phyloP scores from a whole-genome alignment of 1,284 basidiomycete species.

The Naganishia sp. region DNA sequence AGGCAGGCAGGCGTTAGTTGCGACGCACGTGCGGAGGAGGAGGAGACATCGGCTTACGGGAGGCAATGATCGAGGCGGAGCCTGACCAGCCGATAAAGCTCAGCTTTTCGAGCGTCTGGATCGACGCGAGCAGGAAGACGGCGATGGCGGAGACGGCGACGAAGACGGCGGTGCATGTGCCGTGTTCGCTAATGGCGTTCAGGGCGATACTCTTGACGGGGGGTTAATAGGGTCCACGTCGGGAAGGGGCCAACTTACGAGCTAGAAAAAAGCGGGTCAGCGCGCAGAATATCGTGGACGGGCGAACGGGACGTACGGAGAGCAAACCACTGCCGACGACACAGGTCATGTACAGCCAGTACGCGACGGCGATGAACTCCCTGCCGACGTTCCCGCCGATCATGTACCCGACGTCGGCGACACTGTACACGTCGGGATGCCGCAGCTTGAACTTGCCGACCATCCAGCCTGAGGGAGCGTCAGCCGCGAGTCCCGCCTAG shows the following conservation, averaged over 20 bases:
- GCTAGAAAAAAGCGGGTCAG: neutral
- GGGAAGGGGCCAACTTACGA: neutral
- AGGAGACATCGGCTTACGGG: neutral
- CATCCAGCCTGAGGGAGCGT: slow-evolving; percentile 56
- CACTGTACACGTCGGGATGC: slow-evolving; percentile 62
- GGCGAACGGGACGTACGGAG: slow-evolving; percentile 1
- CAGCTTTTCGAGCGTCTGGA: slow-evolving; percentile 50
- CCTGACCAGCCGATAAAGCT: slow-evolving; percentile 52
- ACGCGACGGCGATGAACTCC: slow-evolving; percentile 53
- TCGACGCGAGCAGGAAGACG: slow-evolving; percentile 41
- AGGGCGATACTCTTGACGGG: slow-evolving; percentile 31
- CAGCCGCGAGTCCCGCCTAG: slow-evolving; percentile 48
- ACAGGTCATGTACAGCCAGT: slow-evolving; percentile 27
- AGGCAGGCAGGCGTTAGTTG: slow-evolving; percentile 31
- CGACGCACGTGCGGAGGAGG: slow-evolving; percentile 2
- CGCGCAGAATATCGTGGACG: neutral
- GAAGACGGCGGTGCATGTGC: slow-evolving; percentile 35
- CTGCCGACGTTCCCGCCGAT: slow-evolving; percentile 60
- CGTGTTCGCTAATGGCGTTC: slow-evolving; percentile 35
- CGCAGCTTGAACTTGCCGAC: slow-evolving; percentile 63
- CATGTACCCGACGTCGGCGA: slow-evolving; percentile 63
- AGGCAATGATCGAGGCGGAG: slow-evolving; percentile 22
- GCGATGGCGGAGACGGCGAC: slow-evolving; percentile 43
- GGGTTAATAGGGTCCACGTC: neutral
- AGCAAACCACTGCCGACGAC: slow-evolving; percentile 32